Percentiles rank a stretch among this genome's conserved stretches.
phyloP scores from a whole-genome alignment of 495 filamentous ascomycete genomes.

The Beverwykella pulmonaria region DNA sequence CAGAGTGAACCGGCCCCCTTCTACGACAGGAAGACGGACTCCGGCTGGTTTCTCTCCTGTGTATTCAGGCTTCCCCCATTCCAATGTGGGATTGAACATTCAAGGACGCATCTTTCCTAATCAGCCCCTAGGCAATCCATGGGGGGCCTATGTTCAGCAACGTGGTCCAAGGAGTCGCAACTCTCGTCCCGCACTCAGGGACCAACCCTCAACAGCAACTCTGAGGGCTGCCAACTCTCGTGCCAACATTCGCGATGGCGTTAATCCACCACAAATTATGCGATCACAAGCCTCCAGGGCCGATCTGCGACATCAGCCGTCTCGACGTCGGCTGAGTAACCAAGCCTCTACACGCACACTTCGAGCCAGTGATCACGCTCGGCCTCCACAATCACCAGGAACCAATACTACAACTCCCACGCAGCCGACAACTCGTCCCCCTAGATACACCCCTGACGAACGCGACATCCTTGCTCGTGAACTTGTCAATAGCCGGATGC shows the following conservation, averaged over 20 bases:
- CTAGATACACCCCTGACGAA: conserved; percentile 28
- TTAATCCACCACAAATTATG: conserved; percentile 18
- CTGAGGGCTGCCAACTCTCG: conserved; percentile 36
- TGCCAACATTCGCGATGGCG: conserved; percentile 28
- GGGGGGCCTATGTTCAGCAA: conserved; percentile 32
- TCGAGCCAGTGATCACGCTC: conserved; percentile 32
- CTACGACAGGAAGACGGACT: conserved; percentile 31
- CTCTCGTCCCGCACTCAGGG: conserved; percentile 35
- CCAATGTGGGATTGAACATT: conserved; percentile 33
- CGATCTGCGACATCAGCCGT: conserved; percentile 36
- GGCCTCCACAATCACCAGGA: conserved; percentile 23
- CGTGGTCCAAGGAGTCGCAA: conserved; percentile 30
- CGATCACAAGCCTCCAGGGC: conserved; percentile 33
- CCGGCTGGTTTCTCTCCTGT: conserved; percentile 23
- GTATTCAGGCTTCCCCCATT: conserved; percentile 25
- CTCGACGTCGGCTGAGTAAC: conserved; percentile 33
- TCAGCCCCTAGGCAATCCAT: conserved; percentile 32
- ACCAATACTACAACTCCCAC: conserved; percentile 1
- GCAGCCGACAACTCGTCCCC: conserved; percentile 4
- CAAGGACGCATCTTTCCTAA: conserved; percentile 28
- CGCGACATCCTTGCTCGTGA: conserved; percentile 29
- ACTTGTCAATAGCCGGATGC: conserved; percentile 29
- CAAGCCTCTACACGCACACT: conserved; percentile 37
- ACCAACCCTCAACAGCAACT: conserved; percentile 43
- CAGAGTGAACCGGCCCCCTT: conserved; percentile 32